A percentile compares a stretch with the other conserved stretches of the same genome.
Evolutionary conservation across 1,139 yeast species (phyloP).

Genomic region (Spathaspora sp.): DNA sequence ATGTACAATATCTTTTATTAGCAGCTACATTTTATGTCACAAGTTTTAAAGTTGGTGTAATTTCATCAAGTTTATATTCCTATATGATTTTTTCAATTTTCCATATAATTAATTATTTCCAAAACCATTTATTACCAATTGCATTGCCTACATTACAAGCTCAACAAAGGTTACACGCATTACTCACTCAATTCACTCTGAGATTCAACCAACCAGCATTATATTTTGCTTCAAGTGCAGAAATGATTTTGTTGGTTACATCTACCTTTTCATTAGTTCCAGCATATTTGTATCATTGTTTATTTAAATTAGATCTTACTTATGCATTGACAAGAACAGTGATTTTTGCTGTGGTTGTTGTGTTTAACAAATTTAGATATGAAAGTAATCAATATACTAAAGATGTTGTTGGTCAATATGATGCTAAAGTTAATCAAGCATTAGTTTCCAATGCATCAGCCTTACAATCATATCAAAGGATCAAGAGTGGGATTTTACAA

Average conservation of each 20-base stretch:
- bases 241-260: constrained; percentile 24
- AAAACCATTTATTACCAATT: constrained; percentile 24
- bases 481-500: constrained; percentile 2
- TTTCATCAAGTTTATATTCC: constrained; percentile 47
- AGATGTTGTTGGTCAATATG: constrained; percentile 39
- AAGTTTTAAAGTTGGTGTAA: constrained; percentile 29
- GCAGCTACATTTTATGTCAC: constrained; percentile 37
- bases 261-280: constrained; percentile 13
- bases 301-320: constrained; percentile 21
- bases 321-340: constrained; percentile 19
- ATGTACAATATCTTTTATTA: constrained; percentile 48
- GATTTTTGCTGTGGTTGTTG: constrained; percentile 30
- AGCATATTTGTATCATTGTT: constrained; percentile 17
- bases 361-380: constrained; percentile 47
- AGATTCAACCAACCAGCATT: constrained; percentile 47
- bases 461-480: constrained; percentile 2
- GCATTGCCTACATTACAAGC: constrained; percentile 18
- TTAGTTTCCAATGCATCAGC: constrained; percentile 12
- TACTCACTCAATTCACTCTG: constrained; percentile 35
- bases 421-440: constrained; percentile 28
- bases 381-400: constrained; percentile 43
- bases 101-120: constrained; percentile 55
- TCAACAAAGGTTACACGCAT: constrained; percentile 23
- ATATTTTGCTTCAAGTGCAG: constrained; percentile 47
- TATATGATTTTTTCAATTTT: constrained; percentile 58